Evolutionary conservation across 192 early-diverging fungal genomes (phyloP).

Genomic region (Phlyctochytrium planicorne): DNA sequence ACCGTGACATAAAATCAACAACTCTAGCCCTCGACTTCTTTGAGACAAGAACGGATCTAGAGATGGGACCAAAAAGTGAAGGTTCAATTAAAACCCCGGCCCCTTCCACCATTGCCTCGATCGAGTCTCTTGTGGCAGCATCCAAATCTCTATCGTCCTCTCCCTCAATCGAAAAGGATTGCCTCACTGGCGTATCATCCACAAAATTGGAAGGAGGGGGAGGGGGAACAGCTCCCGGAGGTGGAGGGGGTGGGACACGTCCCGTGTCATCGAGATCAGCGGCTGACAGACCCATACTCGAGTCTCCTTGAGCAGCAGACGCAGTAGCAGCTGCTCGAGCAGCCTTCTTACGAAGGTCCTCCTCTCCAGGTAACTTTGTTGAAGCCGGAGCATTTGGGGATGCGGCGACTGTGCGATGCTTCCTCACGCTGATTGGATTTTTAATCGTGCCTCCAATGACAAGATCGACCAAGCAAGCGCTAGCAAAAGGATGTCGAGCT

Average conservation of each 20-base stretch:
- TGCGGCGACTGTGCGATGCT: no score
- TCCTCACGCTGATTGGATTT: no score
- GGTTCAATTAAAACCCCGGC: conserved; percentile 3
- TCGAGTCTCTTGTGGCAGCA: not conserved
- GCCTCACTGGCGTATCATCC: not conserved
- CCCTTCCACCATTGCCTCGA: not conserved
- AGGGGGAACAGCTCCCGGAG: no score
- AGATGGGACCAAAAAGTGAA: not conserved
- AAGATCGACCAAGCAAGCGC: conserved; percentile 18
- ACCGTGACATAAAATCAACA: conserved; percentile 1
- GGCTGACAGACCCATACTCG: no score
- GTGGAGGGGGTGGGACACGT: no score
- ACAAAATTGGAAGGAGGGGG: not conserved
- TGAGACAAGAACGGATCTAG: not conserved
- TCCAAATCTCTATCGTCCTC: conserved; percentile 1
- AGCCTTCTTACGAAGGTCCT: no score
- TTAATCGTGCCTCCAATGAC: conserved; percentile 27
- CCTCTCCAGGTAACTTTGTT: no score
- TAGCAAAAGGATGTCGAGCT: conserved; percentile 21
- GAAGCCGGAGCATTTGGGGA: no score
- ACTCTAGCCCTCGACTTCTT: not conserved
- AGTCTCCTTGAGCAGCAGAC: not conserved
- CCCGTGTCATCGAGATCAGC: no score
- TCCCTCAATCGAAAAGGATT: not conserved
- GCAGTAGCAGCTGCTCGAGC: not conserved